Conservation (phyloP, 805 yeast genomes). For the Debaryomyces maramus region DNA sequence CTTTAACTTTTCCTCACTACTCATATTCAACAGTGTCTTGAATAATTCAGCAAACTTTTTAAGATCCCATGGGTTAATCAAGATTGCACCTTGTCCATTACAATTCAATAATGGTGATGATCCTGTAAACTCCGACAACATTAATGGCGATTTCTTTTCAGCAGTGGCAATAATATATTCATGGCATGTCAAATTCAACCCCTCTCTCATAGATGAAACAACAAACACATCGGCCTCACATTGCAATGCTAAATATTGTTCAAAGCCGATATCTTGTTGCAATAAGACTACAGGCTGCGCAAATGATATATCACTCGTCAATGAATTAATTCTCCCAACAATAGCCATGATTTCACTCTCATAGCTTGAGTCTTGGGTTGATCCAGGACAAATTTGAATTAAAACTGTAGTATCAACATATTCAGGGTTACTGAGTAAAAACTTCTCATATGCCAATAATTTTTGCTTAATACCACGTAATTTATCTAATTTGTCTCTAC, state of each 20-base stretch:
- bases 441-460: conserved; percentile 79
- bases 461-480: conserved; percentile 89
- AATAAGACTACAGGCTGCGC: conserved; percentile 82
- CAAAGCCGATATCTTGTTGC: conserved; percentile 85
- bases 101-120: conserved; percentile 73
- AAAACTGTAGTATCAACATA: conserved; percentile 68
- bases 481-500: conserved; percentile 85
- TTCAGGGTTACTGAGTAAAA: conserved; percentile 70
- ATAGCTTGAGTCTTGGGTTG: conserved; percentile 54
- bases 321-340: conserved; percentile 82
- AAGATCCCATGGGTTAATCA: conserved; percentile 91
- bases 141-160: conserved; percentile 73
- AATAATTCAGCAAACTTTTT: conserved; percentile 64
- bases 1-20: conserved; percentile 50
- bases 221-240: conserved; percentile 85
- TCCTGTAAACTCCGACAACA: conserved; percentile 92
- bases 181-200: conserved; percentile 95
- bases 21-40: conserved; percentile 64
- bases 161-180: conserved; percentile 81
- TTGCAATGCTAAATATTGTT: conserved; percentile 83
- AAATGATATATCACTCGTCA: conserved; percentile 67
- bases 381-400: conserved; percentile 77
- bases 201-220: conserved; percentile 92
- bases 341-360: conserved; percentile 74
- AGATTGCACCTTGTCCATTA: conserved; percentile 58